Conservation (phyloP, 495 filamentous ascomycete genomes). For the Penicillium psychrofluorescens region DNA sequence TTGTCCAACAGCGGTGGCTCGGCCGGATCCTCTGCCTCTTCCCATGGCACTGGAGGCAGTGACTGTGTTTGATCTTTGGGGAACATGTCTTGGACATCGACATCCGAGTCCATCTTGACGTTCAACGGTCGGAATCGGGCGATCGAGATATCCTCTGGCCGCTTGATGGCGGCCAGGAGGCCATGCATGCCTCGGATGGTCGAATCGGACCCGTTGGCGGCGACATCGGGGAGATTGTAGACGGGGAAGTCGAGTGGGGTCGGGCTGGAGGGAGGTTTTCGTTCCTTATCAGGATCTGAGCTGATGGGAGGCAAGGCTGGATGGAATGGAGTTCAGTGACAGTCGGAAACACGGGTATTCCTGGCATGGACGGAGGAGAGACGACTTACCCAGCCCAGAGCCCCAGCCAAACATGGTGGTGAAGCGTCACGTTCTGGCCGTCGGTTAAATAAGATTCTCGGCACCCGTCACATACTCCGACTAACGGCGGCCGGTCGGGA, state of each 20-base stretch:
- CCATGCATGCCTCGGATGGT: slow-evolving; percentile 27
- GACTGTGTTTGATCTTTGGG: slow-evolving; percentile 27
- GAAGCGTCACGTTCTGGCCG: no score
- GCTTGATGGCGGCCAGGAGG: slow-evolving; percentile 42
- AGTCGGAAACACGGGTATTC: neutral
- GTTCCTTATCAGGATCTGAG: slow-evolving; percentile 34
- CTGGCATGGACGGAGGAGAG: neutral
- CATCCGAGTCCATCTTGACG: slow-evolving; percentile 34
- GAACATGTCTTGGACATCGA: slow-evolving; percentile 38
- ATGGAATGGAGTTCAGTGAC: neutral
- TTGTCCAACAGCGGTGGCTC: slow-evolving; percentile 37
- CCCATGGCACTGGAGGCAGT: slow-evolving; percentile 43
- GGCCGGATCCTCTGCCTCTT: slow-evolving; percentile 17
- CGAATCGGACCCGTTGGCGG: slow-evolving; percentile 16
- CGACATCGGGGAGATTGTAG: slow-evolving; percentile 26
- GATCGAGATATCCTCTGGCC: slow-evolving; percentile 42
- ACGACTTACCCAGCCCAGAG: slow-evolving; percentile 25
- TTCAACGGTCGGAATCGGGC: slow-evolving; percentile 48
- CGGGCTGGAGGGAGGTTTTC: slow-evolving; percentile 36
- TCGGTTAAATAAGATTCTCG: no score
- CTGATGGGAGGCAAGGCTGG: slow-evolving; percentile 28
- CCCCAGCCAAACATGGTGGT: slow-evolving; percentile 33
- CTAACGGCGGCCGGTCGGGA: neutral
- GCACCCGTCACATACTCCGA: slow-evolving; percentile 8
- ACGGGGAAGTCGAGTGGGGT: slow-evolving; percentile 45